Evolutionary conservation across 1,139 yeast genomes (phyloP).

Genomic region (Lodderomyces theae): DNA sequence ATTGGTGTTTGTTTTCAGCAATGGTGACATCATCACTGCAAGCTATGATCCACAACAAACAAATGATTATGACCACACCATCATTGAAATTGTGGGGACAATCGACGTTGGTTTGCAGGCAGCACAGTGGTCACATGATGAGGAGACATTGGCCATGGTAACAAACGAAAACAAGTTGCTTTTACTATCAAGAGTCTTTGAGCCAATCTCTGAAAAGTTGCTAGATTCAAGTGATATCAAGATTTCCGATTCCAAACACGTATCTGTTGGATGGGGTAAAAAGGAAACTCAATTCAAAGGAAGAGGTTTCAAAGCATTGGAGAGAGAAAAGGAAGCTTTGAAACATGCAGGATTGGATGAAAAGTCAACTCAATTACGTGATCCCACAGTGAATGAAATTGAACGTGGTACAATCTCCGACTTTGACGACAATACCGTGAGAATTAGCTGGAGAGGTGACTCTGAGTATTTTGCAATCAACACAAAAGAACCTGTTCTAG

Average conservation of each 20-base stretch:
- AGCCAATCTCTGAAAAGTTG: slow-evolving; percentile 67
- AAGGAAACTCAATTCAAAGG: slow-evolving; percentile 97
- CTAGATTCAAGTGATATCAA: slow-evolving; percentile 62
- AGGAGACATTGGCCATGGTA: slow-evolving; percentile 75
- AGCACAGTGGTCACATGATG: slow-evolving; percentile 90
- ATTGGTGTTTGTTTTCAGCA: slow-evolving; percentile 57
- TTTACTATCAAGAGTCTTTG: slow-evolving; percentile 72
- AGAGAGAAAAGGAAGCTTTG: slow-evolving; percentile 58
- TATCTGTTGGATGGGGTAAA: slow-evolving; percentile 98
- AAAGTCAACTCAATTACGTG: slow-evolving; percentile 57
- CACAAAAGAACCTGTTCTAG: slow-evolving; percentile 52
- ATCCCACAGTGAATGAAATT: slow-evolving; percentile 84
- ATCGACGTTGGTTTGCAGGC: slow-evolving; percentile 73
- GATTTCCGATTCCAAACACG: slow-evolving; percentile 69
- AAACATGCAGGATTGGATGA: slow-evolving; percentile 66
- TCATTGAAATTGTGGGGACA: slow-evolving; percentile 77
- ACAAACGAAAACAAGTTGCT: slow-evolving; percentile 62
- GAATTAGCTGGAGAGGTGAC: slow-evolving; percentile 93
- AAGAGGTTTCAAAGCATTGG: slow-evolving; percentile 81
- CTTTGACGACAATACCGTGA: slow-evolving; percentile 45
- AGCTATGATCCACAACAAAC: slow-evolving; percentile 49
- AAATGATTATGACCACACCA: slow-evolving; percentile 52
- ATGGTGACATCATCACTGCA: slow-evolving; percentile 69
- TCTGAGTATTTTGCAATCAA: slow-evolving; percentile 78
- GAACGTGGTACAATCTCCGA: slow-evolving; percentile 65